These are phyloP conservation scores for Paramecium caudatum DNA, from an alignment of 73 alveolate genomes.

Conservation along the genomic window DNA sequence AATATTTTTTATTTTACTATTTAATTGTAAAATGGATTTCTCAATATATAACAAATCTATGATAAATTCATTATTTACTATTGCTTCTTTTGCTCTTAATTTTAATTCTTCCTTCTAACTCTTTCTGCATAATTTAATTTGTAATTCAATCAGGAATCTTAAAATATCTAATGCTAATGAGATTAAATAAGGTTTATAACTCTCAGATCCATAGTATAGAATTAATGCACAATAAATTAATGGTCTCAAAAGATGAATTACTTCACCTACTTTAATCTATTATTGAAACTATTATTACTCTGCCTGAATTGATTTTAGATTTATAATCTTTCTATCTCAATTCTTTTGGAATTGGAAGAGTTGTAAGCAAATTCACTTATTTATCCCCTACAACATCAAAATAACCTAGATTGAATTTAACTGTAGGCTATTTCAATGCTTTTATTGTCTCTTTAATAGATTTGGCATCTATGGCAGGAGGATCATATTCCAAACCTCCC, in stretches of 20 bases:
- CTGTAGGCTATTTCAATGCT: neutral
- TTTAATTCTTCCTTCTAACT: slow-evolving; percentile 16
- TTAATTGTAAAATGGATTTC: slow-evolving; percentile 41
- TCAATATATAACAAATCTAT: slow-evolving; percentile 8
- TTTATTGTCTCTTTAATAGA: neutral
- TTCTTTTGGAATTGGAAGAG: slow-evolving; percentile 29
- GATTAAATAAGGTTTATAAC: slow-evolving; percentile 2
- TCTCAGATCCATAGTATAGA: neutral
- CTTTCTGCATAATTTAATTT: slow-evolving; percentile 1
- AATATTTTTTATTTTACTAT: neutral
- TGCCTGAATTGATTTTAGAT: neutral
- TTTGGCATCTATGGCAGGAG: neutral
- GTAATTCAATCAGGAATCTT: slow-evolving; percentile 37
- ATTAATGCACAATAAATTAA: slow-evolving; percentile 5
- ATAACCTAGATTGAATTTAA: slow-evolving; percentile 28
- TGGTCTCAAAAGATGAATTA: slow-evolving; percentile 36
- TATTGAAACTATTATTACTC: neutral
- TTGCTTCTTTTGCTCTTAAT: slow-evolving; percentile 18
- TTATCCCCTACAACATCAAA: slow-evolving; percentile 19
- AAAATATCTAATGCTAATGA: slow-evolving; percentile 9
- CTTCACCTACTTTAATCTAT: slow-evolving; percentile 32
- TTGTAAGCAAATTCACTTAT: neutral
- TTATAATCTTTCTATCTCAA: neutral
- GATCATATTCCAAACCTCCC: neutral
- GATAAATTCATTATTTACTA: neutral